Conservation (phyloP, 2,329 filamentous ascomycete species). For the Neofusicoccum parvum region DNA sequence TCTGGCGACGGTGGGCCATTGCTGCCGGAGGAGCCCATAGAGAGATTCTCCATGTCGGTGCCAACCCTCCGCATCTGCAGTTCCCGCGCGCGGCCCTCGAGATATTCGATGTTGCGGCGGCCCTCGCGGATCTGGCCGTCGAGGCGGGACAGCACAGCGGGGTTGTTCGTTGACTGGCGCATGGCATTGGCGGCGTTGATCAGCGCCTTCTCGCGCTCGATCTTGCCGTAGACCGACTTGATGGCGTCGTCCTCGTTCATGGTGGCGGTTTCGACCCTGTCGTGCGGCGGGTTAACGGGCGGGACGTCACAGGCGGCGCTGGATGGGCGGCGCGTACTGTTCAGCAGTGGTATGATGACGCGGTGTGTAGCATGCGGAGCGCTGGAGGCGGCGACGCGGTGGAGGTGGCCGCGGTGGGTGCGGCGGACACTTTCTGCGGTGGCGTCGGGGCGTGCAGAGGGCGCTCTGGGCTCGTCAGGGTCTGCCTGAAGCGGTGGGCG, state of each 20-base stretch:
- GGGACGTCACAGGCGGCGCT: neutral
- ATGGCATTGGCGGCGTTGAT: constrained; percentile 93
- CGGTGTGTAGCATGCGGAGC: constrained; percentile 18
- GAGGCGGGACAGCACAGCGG: constrained; percentile 83
- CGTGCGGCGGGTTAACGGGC: neutral
- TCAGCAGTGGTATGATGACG: constrained; percentile 21
- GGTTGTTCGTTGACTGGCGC: constrained; percentile 94
- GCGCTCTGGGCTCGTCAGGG: constrained; percentile 8
- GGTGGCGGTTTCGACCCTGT: constrained; percentile 34
- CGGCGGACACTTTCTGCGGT: neutral
- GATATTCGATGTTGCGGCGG: constrained; percentile 89
- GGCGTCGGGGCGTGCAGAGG: constrained; percentile 1
- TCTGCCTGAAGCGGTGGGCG: constrained; percentile 1
- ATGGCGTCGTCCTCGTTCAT: constrained; percentile 65
- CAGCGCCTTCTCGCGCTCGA: constrained; percentile 93
- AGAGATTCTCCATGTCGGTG: constrained; percentile 68
- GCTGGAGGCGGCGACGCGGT: neutral
- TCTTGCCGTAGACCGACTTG: constrained; percentile 91
- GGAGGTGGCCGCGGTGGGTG: neutral
- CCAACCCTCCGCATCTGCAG: constrained; percentile 79
- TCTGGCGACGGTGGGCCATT: constrained; percentile 37
- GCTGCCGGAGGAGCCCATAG: constrained; percentile 54
- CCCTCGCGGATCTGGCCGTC: constrained; percentile 95
- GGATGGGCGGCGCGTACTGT: constrained; percentile 14
- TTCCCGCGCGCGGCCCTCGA: constrained; percentile 88